Evolutionary conservation across 768 basidiomycete genomes (phyloP), one percentile per base, ranked within the genome.

Genomic region (Podaxis sp.): DNA sequence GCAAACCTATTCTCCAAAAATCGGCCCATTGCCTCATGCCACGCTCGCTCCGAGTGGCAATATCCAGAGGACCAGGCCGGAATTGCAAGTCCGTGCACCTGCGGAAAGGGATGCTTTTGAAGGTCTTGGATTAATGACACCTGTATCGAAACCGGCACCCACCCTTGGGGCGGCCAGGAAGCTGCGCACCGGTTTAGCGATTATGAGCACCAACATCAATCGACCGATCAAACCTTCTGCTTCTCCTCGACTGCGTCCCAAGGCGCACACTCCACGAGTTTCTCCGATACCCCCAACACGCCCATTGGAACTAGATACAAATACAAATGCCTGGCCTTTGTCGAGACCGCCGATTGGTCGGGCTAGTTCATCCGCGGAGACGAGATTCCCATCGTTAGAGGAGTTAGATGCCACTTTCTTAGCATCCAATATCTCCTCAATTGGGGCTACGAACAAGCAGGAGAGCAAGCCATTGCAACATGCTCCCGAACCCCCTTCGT

Each of bases 321-420:
- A 76, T 50, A 32, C 32, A 32, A 32, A 32, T 32, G 66, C 72
- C 25, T 67, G 71, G 6, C 62, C 71, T 9, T 63, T 70, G 21
- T 69, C 79, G 61, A 69, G 67, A 16, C 76, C 67, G 11, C 42
- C 68, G 14, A 51, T 67, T 7, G 54, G 67, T 23, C 55, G 27
- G 63, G 76, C 79, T 21, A 77, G 79, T 32, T 69, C 80, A 23
- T 75, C 81, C 46, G 82, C 78, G 16, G 93, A 95, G 71, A 80
- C 85, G 32, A 81, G 91, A 55, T 97, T 91, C 71, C 95, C 95
- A 0, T 90, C 95, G 0, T 75, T 97, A 44, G 95, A 96, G 69
- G 89, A 91, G 61, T 76, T 95, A 5, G 89, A 93, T 71, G 82
- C 84, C 2, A 67, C 66, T 36, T 72, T 72, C 54, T 63, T 57